Evolutionary conservation across 441 rosid species (phyloP).

Genomic region (Pelargonium exstipulatum): DNA sequence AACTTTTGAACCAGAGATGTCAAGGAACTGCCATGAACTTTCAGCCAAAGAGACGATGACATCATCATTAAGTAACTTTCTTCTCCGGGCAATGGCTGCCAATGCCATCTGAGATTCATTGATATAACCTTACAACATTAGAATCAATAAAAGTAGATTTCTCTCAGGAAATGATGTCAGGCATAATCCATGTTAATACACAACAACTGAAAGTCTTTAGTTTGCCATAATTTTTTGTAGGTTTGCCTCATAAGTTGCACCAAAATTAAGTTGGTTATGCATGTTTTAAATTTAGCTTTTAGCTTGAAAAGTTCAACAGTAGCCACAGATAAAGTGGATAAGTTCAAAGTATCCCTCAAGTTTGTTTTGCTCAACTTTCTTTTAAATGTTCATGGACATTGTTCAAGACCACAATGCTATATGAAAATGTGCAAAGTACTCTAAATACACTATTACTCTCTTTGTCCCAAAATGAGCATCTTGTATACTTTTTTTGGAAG

Average conservation of each 20-base stretch:
- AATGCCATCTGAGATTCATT: slow-evolving; percentile 46
- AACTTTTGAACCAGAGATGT: slow-evolving; percentile 70
- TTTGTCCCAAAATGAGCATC: neutral
- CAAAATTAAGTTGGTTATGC: neutral
- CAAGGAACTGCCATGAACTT: slow-evolving; percentile 75
- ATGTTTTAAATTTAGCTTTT: neutral
- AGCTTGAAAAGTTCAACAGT: neutral
- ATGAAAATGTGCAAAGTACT: neutral
- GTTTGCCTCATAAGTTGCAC: neutral
- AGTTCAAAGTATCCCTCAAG: neutral
- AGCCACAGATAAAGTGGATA: neutral
- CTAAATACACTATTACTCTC: neutral
- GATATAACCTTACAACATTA: neutral
- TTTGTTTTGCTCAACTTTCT: neutral
- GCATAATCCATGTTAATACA: no score
- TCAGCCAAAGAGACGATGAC: slow-evolving; percentile 62
- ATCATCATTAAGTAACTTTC: slow-evolving; percentile 54
- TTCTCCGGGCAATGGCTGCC: slow-evolving; percentile 81
- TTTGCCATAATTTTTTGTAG: neutral
- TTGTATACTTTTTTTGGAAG: no score
- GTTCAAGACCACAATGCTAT: neutral
- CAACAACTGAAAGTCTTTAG: neutral
- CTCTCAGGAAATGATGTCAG: no score
- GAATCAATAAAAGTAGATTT: slow-evolving; percentile 10
- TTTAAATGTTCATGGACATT: neutral